Percentiles rank a stretch among this genome's conserved stretches.
These are phyloP conservation scores for Syzygium syzygioides DNA, from an alignment of 441 rosid genomes.

Conservation along the genomic window DNA sequence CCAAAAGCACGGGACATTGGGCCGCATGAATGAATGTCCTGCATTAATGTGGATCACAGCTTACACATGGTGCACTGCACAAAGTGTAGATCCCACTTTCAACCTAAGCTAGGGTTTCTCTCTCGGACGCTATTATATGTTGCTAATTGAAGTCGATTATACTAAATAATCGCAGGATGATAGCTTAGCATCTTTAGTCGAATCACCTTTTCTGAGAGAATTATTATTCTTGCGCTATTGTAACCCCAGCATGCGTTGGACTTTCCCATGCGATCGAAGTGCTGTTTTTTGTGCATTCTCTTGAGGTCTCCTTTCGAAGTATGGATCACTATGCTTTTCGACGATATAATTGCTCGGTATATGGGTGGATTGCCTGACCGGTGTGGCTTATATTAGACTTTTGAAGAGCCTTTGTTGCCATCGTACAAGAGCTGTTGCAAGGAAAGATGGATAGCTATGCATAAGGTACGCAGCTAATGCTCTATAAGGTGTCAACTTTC, in stretches of 20 bases:
- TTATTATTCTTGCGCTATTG: not conserved
- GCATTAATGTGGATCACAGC: not conserved
- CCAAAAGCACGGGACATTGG: not conserved
- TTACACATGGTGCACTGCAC: not conserved
- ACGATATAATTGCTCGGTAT: not conserved
- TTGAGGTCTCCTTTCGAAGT: not conserved
- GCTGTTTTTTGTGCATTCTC: not conserved
- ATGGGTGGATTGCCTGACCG: not conserved
- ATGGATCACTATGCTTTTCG: not conserved
- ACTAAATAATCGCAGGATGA: not conserved
- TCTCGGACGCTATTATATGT: not conserved
- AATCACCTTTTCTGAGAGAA: not conserved
- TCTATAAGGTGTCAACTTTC: not conserved
- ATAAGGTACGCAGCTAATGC: not conserved
- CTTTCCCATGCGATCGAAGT: not conserved
- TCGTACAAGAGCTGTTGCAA: not conserved
- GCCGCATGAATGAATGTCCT: not conserved
- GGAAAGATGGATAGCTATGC: not conserved
- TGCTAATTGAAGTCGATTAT: not conserved
- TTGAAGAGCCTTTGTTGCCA: not conserved
- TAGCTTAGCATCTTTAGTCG: not conserved
- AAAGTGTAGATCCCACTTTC: not conserved
- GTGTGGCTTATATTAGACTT: not conserved
- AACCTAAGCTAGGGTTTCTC: not conserved
- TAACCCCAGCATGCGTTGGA: fast-evolving